These are phyloP conservation scores for Ogataea salicorniae DNA, from an alignment of 805 yeast genomes.

Conservation along the genomic window DNA sequence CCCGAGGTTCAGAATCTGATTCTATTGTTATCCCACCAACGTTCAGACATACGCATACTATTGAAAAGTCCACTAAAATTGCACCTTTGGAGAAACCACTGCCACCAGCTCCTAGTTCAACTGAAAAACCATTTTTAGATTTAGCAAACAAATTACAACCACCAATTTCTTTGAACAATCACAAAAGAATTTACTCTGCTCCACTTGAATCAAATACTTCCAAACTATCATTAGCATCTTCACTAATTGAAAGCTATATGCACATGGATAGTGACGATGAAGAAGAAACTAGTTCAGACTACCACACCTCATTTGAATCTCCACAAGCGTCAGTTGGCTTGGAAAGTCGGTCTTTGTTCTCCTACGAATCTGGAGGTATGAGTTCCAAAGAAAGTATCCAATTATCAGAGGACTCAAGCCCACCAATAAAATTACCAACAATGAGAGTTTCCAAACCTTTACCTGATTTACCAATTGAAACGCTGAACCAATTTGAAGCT, in stretches of 20 bases:
- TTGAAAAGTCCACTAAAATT: neutral
- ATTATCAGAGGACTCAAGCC: neutral
- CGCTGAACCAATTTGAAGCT: conserved; percentile 17
- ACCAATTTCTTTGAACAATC: neutral
- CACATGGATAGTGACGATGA: conserved; percentile 1
- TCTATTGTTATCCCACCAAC: neutral
- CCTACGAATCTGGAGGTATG: conserved; percentile 6
- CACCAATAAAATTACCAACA: conserved; percentile 3
- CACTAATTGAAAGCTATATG: conserved; percentile 11
- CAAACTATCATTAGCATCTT: conserved; percentile 9
- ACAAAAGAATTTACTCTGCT: neutral
- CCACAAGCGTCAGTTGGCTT: conserved; percentile 4
- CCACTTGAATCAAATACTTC: conserved; percentile 3
- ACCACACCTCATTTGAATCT: neutral
- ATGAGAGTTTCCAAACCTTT: conserved; percentile 8
- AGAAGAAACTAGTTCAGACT: neutral
- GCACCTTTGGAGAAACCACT: neutral
- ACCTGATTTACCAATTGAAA: conserved; percentile 22
- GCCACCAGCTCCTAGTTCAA: neutral
- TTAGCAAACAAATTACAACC: neutral
- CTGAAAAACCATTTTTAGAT: neutral
- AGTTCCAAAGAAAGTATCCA: neutral
- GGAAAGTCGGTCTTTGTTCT: conserved; percentile 12
- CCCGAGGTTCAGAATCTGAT: too few species aligned
- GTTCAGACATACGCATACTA: neutral